Base-by-base conservation (phyloP, 768 basidiomycete genomes). In the Tricholoma sp. region DNA sequence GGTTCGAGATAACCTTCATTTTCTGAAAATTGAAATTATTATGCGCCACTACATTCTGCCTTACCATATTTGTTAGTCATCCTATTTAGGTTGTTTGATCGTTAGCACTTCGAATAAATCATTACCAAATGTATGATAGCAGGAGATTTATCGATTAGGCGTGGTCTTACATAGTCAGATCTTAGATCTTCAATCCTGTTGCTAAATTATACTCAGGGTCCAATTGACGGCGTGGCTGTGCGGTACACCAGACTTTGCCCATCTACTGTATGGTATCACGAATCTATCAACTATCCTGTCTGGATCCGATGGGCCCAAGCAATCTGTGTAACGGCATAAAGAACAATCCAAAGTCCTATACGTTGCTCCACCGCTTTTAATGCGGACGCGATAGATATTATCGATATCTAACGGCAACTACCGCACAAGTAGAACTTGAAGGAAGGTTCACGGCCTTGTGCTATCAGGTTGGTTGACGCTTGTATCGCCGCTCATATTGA, bases 221-320 rank as follows among this genome's bases (percentile, higher is more conserved):
- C 56, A 24, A 27, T 14, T 27, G 46, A 56, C 57, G 59, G 59
- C 31, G 58, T 59, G 58, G 54, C 57, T 55, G 52, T 59, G 47
- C 27, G 16, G 6, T 3, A 49, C 29, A 37, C 51, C 39, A 24
- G 49, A 53, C 50, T 24, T 53, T 24, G 24, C n/a, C n/a, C 27
- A 31, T 50, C 47, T 50, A 24, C 47, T 50, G 21, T 12, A 34
- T 21, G 6, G 18, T 22, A 46, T 46, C 54, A 49, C n/a, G 21
- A 16, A 47, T 35, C 34, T 18, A 32, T 54, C 24, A 37, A 35
- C 31, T 32, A n/a, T 24, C 22, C 47, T 54, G 53, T 24, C 54
- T 41, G 52, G 24, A 50, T 45, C 53, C 41, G 37, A 19, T n/a
- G 27, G 47, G 27, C 27, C 18, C 21, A 27, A 53, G 22, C n/a